A percentile compares a stretch with the other conserved stretches of the same genome.
Conservation (phyloP, 257 asterid species). For the Solanum sparsipilum region DNA sequence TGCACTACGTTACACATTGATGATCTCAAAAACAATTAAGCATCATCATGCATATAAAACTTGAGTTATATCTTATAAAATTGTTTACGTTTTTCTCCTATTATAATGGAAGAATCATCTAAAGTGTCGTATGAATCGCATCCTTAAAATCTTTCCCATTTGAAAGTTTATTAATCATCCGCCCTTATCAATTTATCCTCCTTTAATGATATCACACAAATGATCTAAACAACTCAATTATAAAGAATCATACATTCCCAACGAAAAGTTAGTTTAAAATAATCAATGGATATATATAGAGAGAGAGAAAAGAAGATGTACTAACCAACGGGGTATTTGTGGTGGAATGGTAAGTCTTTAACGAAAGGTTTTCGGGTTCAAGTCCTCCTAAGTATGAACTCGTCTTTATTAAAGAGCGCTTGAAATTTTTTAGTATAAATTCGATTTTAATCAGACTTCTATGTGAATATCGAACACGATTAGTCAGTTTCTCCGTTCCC, state of each 20-base stretch:
- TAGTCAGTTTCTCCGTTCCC: not conserved
- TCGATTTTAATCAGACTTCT: fast-evolving
- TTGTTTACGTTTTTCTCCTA: not conserved
- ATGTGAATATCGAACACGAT: fast-evolving
- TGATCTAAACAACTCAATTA: not conserved
- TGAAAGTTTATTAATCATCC: not conserved
- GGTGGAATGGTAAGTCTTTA: fast-evolving
- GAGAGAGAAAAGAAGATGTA: not conserved
- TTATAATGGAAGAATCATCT: not conserved
- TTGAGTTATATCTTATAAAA: not conserved
- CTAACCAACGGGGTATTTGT: not conserved
- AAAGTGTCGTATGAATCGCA: not conserved
- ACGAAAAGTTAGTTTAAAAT: not conserved
- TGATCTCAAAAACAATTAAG: not conserved
- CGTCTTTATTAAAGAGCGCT: too few relatives aligned
- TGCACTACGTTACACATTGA: not conserved
- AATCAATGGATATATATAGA: not conserved
- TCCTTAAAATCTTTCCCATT: not conserved
- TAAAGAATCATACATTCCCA: not conserved
- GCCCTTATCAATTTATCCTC: not conserved
- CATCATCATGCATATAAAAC: not conserved
- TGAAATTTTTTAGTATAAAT: fast-evolving
- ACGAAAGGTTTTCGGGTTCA: too few relatives aligned
- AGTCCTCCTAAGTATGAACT: too few relatives aligned
- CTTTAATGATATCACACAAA: not conserved